These are phyloP conservation scores for Coemansia pectinata DNA, from an alignment of 192 early-diverging fungal genomes.

Conservation along the genomic window DNA sequence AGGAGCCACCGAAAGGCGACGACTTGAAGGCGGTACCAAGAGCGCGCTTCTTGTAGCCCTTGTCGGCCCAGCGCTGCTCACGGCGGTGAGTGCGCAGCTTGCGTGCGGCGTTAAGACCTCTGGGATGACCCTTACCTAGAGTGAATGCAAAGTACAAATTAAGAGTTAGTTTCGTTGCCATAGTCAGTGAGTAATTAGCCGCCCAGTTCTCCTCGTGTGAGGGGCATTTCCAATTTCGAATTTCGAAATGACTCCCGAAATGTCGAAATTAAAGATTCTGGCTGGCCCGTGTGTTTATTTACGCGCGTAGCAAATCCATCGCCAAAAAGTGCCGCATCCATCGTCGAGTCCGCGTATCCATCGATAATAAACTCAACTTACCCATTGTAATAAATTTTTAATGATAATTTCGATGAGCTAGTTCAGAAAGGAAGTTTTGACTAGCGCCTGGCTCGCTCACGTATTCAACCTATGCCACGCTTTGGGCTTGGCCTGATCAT, in stretches of 20 bases:
- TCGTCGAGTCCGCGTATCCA: neutral
- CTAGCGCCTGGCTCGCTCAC: neutral
- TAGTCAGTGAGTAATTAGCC: neutral
- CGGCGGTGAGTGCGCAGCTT: constrained; percentile 98
- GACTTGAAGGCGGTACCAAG: constrained; percentile 98
- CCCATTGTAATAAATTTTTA: constrained; percentile 11
- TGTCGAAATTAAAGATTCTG: neutral
- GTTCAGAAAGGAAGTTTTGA: constrained; percentile 2
- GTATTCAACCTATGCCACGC: neutral
- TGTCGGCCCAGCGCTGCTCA: constrained; percentile 98
- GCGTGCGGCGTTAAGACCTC: constrained; percentile 98
- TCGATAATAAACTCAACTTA: neutral
- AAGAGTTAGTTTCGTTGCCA: neutral
- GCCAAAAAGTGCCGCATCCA: constrained; percentile 12
- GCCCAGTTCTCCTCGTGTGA: neutral
- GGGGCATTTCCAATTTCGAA: neutral
- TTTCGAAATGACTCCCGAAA: neutral
- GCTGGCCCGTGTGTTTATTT: neutral
- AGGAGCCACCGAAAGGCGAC: constrained; percentile 99
- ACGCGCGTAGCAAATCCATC: neutral
- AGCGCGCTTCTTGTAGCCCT: constrained; percentile 98
- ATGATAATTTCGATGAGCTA: constrained; percentile 7
- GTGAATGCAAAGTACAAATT: neutral
- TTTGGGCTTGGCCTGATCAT: neutral
- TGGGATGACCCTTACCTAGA: constrained; percentile 80